Conservation (phyloP, 2,329 filamentous ascomycete species). For the Periconia sp. region DNA sequence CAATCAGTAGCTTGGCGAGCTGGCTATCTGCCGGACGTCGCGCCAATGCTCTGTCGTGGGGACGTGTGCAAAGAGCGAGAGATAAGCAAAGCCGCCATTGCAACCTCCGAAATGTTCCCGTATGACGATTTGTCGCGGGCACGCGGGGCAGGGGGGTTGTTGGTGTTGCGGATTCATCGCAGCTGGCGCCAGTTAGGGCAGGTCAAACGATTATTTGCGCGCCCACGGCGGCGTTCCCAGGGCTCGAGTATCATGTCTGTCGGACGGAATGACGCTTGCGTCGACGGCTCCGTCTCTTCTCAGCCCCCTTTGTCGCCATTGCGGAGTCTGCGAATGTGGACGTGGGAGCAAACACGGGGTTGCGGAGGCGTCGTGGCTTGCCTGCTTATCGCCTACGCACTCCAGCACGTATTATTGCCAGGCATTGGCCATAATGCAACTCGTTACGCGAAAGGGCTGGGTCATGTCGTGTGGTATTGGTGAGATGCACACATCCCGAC, state of each 20-base stretch:
- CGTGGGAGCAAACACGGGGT: constrained; percentile 4
- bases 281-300: no score
- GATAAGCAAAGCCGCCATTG: no score
- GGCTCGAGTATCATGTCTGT: neutral
- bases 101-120: no score
- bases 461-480: neutral
- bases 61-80: no score
- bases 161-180: neutral
- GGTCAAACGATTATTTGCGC: constrained; percentile 13
- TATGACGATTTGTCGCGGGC: neutral
- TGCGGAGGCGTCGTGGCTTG: constrained; percentile 1
- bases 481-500: constrained; percentile 5
- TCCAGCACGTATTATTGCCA: no score
- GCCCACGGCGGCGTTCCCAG: constrained; percentile 8
- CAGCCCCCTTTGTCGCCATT: constrained; percentile 6
- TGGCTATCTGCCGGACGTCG: no score
- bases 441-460: constrained; percentile 1
- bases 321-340: constrained; percentile 8
- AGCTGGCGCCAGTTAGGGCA: constrained; percentile 17
- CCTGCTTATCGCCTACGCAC: no score
- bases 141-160: neutral
- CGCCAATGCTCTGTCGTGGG: no score
- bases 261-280: neutral
- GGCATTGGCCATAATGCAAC: constrained; percentile 5
- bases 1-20: no score